Evolutionary conservation across 2,329 filamentous ascomycete genomes (phyloP), one percentile per base, ranked within the genome.

Genomic region (Akanthomyces lecanii): DNA sequence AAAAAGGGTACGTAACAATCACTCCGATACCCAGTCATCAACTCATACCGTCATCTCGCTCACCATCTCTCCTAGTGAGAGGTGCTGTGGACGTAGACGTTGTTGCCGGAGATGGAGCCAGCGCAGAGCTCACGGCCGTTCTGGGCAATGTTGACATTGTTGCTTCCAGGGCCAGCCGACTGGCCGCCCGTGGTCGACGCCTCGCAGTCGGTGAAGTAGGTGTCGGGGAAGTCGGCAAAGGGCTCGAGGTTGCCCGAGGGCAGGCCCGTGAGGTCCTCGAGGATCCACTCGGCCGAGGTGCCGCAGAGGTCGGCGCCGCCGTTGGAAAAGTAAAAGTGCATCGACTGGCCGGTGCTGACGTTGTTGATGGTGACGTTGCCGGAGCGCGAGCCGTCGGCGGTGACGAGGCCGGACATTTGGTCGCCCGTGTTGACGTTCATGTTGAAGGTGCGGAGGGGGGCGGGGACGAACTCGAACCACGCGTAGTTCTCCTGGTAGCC

Each of bases 301-400:
- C 59, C 59, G 59, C 50, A 55, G 50, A 61, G 59, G 40, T 8
- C 40, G 51, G 28, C 59, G 28, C 25, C 25, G 21, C 40, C 50
- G n/a, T 48, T 3, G 28, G 50, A 16, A 21, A 61, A 54, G 38
- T 54, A 28, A 21, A 25, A 47, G 30, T 54, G 7, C 30, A 54
- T 47, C 5, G 50, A 54, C 40, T 54, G 50, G 50, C 59, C 59
- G 40, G 50, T 61, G 42, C 36, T 54, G 36, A 21, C 14, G 59
- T 61, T 61, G 28, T 18, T 48, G 40, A 61, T 55, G 51, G 59
- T 61, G 50, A 54, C 51, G 59, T 61, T 61, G 51, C 42, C 51
- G 21, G 59, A 28, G 59, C 8, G 21, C 33, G 56, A 11, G 36
- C 48, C 30, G 50, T 40, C 50, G 25, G 58, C 28, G 38, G 59